Conservation (phyloP, 148 eudicot species). For the Camellia granthamiana region DNA sequence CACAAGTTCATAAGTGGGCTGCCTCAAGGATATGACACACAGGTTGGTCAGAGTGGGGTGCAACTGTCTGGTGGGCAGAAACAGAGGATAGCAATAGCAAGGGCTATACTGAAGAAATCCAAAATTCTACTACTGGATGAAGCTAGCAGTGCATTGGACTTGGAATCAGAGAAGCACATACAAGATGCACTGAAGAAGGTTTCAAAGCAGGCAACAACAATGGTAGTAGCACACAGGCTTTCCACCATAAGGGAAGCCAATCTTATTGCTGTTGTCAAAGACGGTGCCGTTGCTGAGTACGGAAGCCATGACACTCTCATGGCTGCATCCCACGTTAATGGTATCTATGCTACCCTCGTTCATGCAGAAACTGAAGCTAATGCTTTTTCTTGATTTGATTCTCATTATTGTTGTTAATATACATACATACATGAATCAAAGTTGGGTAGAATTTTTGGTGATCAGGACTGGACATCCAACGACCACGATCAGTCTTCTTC, state of each 20-base stretch:
- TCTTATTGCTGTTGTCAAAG: slow-evolving; percentile 37
- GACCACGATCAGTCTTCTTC: too few relatives aligned
- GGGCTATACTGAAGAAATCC: slow-evolving; percentile 46
- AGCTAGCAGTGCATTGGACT: slow-evolving; percentile 56
- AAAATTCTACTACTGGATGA: slow-evolving; percentile 42
- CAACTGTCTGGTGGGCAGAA: slow-evolving; percentile 57
- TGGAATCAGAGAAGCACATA: slow-evolving; percentile 51
- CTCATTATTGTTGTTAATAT: too few relatives aligned
- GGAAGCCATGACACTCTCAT: slow-evolving; percentile 45
- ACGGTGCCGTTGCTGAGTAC: slow-evolving; percentile 39
- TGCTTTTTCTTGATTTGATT: slow-evolving; percentile 36
- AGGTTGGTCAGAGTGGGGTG: slow-evolving; percentile 52
- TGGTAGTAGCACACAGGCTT: slow-evolving; percentile 54
- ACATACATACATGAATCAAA: too few relatives aligned
- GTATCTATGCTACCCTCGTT: slow-evolving; percentile 41
- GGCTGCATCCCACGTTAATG: slow-evolving; percentile 37
- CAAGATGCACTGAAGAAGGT: slow-evolving; percentile 44
- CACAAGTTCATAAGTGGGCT: slow-evolving; percentile 50
- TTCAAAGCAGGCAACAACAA: slow-evolving; percentile 41
- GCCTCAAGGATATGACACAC: slow-evolving; percentile 55
- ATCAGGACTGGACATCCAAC: too few relatives aligned
- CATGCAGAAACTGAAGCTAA: slow-evolving; percentile 53
- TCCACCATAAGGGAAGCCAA: slow-evolving; percentile 50
- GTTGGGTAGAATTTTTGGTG: too few relatives aligned
- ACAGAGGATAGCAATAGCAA: slow-evolving; percentile 53